Conservation (phyloP, 1,284 basidiomycete genomes). For the Filobasidium uniguttulatum region DNA sequence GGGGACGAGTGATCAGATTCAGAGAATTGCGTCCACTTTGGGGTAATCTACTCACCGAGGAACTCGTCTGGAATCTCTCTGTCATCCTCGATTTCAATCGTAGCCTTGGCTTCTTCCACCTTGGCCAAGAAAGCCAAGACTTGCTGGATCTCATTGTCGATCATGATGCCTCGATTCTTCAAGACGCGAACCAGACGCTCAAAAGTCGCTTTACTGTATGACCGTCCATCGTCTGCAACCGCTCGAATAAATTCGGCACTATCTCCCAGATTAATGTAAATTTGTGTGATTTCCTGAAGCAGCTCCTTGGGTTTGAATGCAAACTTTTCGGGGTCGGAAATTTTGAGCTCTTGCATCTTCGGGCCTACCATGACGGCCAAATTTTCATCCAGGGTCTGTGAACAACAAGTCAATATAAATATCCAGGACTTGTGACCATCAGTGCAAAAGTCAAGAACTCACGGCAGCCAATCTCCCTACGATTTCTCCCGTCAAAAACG, state of each 20-base stretch:
- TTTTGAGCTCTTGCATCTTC: conserved; percentile 54
- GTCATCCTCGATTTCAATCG: conserved; percentile 71
- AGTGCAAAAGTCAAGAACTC: conserved; percentile 26
- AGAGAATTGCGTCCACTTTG: background rate
- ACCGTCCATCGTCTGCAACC: conserved; percentile 83
- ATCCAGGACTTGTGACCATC: background rate
- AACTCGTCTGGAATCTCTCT: conserved; percentile 94
- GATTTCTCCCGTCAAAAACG: conserved; percentile 94
- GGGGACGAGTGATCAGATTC: conserved; percentile 31
- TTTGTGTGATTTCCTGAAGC: conserved; percentile 74
- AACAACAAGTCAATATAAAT: background rate
- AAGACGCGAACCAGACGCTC: conserved; percentile 64
- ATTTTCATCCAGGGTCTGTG: conserved; percentile 65
- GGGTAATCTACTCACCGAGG: conserved; percentile 47
- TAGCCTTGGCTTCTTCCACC: conserved; percentile 68
- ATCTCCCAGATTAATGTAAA: conserved; percentile 79
- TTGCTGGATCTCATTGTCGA: conserved; percentile 61
- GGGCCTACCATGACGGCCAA: conserved; percentile 80
- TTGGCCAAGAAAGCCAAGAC: conserved; percentile 59
- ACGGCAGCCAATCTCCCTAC: conserved; percentile 91
- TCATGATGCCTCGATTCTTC: conserved; percentile 55
- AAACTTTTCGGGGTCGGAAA: conserved; percentile 77
- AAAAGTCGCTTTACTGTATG: conserved; percentile 75
- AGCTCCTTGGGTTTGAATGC: conserved; percentile 75
- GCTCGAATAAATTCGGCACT: conserved; percentile 70